phyloP scores from a whole-genome alignment of 371 early-diverging fungal genomes.

The Mortierella sp. region DNA sequence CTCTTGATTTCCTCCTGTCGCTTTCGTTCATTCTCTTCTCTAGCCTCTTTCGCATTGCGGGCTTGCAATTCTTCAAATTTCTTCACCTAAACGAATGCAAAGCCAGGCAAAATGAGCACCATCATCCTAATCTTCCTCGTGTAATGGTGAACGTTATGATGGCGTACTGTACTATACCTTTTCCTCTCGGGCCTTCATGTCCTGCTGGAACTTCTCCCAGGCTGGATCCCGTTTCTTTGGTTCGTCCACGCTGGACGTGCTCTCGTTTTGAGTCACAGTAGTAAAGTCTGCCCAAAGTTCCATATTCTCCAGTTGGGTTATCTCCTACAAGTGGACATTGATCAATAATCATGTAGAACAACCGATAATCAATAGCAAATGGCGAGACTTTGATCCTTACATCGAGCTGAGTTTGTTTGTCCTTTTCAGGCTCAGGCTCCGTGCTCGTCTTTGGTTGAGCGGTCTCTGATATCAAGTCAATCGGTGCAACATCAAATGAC shows the following conservation, averaged over 20 bases:
- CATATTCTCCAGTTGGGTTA: conserved; percentile 35
- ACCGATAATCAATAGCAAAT: neutral
- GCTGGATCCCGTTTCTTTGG: conserved; percentile 23
- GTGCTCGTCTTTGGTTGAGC: conserved; percentile 4
- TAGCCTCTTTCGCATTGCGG: conserved; percentile 24
- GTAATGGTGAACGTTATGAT: too few relatives aligned
- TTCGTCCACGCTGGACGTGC: conserved; percentile 6
- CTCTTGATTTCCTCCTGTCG: conserved; percentile 25
- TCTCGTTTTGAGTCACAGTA: conserved; percentile 14
- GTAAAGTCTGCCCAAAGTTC: conserved; percentile 46
- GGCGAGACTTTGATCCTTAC: conserved; percentile 7
- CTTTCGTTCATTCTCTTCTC: conserved; percentile 45
- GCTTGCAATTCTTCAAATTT: conserved; percentile 32
- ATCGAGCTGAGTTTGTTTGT: conserved; percentile 18
- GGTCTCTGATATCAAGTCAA: conserved; percentile 24
- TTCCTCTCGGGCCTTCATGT: conserved; percentile 36
- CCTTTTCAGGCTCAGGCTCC: conserved; percentile 6
- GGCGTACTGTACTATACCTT: conserved; percentile 15
- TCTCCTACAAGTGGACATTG: conserved; percentile 13
- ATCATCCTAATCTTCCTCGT: neutral
- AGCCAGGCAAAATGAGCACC: neutral
- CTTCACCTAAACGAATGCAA: conserved; percentile 21
- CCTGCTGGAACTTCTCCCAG: conserved; percentile 39
- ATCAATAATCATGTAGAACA: neutral
- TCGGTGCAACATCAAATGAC: conserved; percentile 46